Evolutionary conservation across 345 rosid species (phyloP).

Genomic region (Citrus cavaleriei): DNA sequence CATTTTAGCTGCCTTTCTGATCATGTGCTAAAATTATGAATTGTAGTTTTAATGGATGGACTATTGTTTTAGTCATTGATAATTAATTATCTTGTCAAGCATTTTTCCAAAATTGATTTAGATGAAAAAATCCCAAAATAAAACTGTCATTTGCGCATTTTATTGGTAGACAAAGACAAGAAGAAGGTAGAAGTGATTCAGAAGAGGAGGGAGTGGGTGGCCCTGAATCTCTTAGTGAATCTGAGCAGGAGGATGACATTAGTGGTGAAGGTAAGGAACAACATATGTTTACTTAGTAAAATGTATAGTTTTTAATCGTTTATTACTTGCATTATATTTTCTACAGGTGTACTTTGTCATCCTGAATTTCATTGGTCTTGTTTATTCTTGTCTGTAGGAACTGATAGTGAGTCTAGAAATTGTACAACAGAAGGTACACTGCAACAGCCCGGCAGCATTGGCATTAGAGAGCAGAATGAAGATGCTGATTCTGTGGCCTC

Average conservation of each 20-base stretch:
- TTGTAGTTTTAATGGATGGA: background rate
- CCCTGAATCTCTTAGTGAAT: constrained; percentile 31
- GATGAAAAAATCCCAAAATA: background rate
- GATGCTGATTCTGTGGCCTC: constrained; percentile 29
- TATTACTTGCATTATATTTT: constrained; percentile 8
- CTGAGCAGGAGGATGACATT: constrained; percentile 34
- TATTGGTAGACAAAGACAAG: constrained; percentile 46
- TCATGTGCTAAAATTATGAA: background rate
- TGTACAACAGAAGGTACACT: constrained; percentile 14
- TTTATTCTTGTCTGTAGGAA: constrained; percentile 26
- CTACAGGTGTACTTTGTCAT: background rate
- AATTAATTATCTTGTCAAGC: background rate
- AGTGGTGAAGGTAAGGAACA: constrained; percentile 33
- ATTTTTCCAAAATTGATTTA: background rate
- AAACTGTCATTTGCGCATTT: background rate
- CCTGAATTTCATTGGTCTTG: background rate
- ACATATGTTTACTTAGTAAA: constrained; percentile 1
- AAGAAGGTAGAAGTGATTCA: constrained; percentile 50
- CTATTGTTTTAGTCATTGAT: background rate
- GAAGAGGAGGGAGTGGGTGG: constrained; percentile 47
- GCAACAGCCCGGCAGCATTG: constrained; percentile 13
- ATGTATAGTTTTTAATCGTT: background rate
- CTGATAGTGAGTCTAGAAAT: constrained; percentile 26
- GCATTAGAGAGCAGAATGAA: constrained; percentile 19
- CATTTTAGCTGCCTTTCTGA: background rate